Conservation (phyloP, 1,284 basidiomycete genomes). For the Coniferiporia weirii region DNA sequence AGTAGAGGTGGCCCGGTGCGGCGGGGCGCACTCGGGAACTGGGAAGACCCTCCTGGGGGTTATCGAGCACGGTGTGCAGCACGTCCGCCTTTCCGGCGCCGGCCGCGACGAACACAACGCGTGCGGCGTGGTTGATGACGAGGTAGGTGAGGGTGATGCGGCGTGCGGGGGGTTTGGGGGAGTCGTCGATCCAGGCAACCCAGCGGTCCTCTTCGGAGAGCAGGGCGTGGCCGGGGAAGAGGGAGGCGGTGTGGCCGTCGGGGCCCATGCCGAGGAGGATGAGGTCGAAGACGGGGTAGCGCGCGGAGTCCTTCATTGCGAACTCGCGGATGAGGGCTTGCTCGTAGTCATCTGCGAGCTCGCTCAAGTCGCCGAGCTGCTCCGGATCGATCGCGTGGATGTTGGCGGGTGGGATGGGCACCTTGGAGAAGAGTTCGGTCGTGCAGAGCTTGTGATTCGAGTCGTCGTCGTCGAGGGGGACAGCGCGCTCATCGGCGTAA, state of each 20-base stretch:
- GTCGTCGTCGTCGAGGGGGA: slow-evolving; percentile 88
- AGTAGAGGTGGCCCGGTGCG: slow-evolving; percentile 79
- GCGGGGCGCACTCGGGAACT: slow-evolving; percentile 60
- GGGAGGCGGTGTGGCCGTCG: slow-evolving; percentile 94
- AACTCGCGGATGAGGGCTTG: slow-evolving; percentile 89
- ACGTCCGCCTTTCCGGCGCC: slow-evolving; percentile 84
- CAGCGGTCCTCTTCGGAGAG: slow-evolving; percentile 84
- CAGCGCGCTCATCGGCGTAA: slow-evolving; percentile 95
- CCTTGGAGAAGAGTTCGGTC: slow-evolving; percentile 77
- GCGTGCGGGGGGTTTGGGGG: slow-evolving; percentile 88
- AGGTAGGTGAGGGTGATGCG: slow-evolving; percentile 90
- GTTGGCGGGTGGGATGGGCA: slow-evolving; percentile 73
- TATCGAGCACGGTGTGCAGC: slow-evolving; percentile 72
- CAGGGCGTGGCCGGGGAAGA: slow-evolving; percentile 90
- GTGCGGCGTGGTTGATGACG: slow-evolving; percentile 87
- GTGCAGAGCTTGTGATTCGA: slow-evolving; percentile 85
- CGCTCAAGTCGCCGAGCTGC: slow-evolving; percentile 77
- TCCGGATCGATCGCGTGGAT: slow-evolving; percentile 82
- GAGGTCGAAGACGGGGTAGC: slow-evolving; percentile 93
- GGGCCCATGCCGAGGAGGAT: slow-evolving; percentile 91
- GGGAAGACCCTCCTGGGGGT: slow-evolving; percentile 78
- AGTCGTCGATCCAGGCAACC: slow-evolving; percentile 92
- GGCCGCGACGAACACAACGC: slow-evolving; percentile 83
- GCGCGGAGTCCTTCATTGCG: slow-evolving; percentile 82
- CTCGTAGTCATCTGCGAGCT: slow-evolving; percentile 90